Evolutionary conservation across 192 early-diverging fungal genomes (phyloP).

Genomic region (Coemansia sp.): DNA sequence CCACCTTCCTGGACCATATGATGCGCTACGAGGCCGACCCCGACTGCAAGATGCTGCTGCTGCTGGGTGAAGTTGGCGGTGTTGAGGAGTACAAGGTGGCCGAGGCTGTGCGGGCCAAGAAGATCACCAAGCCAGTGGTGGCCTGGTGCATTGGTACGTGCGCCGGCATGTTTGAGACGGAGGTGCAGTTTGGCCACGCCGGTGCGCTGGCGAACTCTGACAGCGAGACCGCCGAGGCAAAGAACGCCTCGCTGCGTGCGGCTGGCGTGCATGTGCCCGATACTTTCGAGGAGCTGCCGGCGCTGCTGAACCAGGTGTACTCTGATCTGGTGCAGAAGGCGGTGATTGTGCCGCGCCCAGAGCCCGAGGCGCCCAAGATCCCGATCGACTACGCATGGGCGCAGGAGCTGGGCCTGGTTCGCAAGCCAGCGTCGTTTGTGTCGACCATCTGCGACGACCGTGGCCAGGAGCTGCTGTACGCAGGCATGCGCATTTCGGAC

Average conservation of each 20-base stretch:
- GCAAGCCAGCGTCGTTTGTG: conserved; percentile 97
- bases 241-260: conserved; percentile 82
- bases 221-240: conserved; percentile 94
- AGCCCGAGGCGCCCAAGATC: conserved; percentile 96
- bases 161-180: conserved; percentile 98
- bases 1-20: conserved; percentile 98
- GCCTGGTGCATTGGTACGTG: conserved; percentile 99
- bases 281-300: conserved; percentile 93
- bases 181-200: conserved; percentile 99
- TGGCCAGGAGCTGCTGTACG: conserved; percentile 97
- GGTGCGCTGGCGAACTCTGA: conserved; percentile 95
- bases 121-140: conserved; percentile 97
- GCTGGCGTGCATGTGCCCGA: conserved; percentile 92
- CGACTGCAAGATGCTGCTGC: conserved; percentile 88
- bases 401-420: conserved; percentile 95
- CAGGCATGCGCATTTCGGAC: conserved; percentile 97
- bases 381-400: conserved; percentile 99
- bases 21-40: conserved; percentile 92
- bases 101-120: conserved; percentile 82
- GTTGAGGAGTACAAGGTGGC: conserved; percentile 95
- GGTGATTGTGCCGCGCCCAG: conserved; percentile 67
- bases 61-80: conserved; percentile 97
- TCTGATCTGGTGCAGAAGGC: conserved; percentile 71
- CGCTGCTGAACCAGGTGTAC: conserved; percentile 76
- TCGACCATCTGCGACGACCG: conserved; percentile 99